These are phyloP conservation scores for Hypomontagnella submonticulosa DNA, from an alignment of 495 filamentous ascomycete species.

Conservation along the genomic window DNA sequence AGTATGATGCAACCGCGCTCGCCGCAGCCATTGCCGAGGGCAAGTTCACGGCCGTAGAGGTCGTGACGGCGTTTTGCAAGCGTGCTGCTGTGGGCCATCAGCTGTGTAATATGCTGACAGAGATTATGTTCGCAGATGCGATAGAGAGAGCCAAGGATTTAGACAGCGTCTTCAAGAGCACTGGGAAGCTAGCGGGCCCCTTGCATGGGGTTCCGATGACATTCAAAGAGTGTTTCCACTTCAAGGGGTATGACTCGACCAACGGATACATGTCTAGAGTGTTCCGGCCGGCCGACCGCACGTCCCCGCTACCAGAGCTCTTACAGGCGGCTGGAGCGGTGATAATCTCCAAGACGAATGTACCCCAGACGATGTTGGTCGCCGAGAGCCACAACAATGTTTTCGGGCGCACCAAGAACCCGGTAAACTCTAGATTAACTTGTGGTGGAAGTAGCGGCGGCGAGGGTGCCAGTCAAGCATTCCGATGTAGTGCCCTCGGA, in stretches of 20 bases:
- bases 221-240: conserved; percentile 72
- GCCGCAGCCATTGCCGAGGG: conserved; percentile 37
- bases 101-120: conserved; percentile 61
- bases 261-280: conserved; percentile 68
- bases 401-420: conserved; percentile 73
- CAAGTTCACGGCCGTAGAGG: conserved; percentile 54
- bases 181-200: conserved; percentile 66
- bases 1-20: conserved; percentile 40
- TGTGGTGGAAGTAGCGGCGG: conserved; percentile 72
- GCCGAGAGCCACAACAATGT: conserved; percentile 68
- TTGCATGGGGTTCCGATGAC: conserved; percentile 75
- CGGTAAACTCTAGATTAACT: conserved; percentile 65
- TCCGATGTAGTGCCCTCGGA: conserved; percentile 55
- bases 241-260: conserved; percentile 67
- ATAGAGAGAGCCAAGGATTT: conserved; percentile 66
- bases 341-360: conserved; percentile 64
- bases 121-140: conserved; percentile 72
- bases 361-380: conserved; percentile 68
- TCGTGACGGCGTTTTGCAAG: conserved; percentile 63
- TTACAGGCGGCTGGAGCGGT: conserved; percentile 60
- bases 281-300: conserved; percentile 58
- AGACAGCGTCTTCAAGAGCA: conserved; percentile 61
- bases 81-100: conserved; percentile 57
- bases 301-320: conserved; percentile 51
- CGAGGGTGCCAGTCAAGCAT: conserved; percentile 64